These are phyloP conservation scores for Chrysoporthe puriensis DNA, from an alignment of 2,329 filamentous ascomycete species.

Conservation along the genomic window DNA sequence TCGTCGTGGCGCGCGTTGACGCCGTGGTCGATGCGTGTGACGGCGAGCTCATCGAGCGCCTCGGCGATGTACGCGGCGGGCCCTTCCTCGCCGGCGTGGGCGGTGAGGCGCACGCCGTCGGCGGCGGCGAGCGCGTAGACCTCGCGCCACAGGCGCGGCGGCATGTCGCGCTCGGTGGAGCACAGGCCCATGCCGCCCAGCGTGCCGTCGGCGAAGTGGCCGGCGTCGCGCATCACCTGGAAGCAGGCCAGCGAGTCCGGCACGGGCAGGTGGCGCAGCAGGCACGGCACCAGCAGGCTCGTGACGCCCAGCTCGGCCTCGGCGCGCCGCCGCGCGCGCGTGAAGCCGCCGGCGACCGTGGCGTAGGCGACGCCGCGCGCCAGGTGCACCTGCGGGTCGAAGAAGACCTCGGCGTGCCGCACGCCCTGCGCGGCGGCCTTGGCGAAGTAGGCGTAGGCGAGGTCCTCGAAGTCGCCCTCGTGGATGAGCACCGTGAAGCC, in stretches of 20 bases:
- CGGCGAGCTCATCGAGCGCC: slow-evolving; percentile 64
- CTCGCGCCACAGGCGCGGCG: slow-evolving; percentile 60
- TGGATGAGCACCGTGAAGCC: slow-evolving; percentile 72
- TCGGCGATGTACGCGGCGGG: slow-evolving; percentile 66
- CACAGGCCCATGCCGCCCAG: slow-evolving; percentile 37
- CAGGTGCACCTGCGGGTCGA: slow-evolving; percentile 78
- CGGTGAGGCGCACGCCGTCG: slow-evolving; percentile 64
- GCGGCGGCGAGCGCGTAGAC: slow-evolving; percentile 60
- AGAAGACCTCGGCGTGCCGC: slow-evolving; percentile 77
- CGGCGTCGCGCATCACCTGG: slow-evolving; percentile 43
- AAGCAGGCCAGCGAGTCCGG: slow-evolving; percentile 56
- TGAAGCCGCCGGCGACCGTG: slow-evolving; percentile 67
- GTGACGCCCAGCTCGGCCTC: slow-evolving; percentile 66
- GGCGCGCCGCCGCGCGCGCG: slow-evolving; percentile 62
- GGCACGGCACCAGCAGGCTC: slow-evolving; percentile 70
- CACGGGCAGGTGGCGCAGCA: slow-evolving; percentile 70
- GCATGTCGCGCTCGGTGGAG: slow-evolving; percentile 41
- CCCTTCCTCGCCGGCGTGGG: slow-evolving; percentile 78
- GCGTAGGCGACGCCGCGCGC: slow-evolving; percentile 64
- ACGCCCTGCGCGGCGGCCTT: slow-evolving; percentile 67
- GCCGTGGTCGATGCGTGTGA: slow-evolving; percentile 75
- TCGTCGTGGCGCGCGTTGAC: slow-evolving; percentile 66
- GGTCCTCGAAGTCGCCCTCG: slow-evolving; percentile 69
- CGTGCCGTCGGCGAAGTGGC: slow-evolving; percentile 47
- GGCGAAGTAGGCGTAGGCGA: slow-evolving; percentile 73